phyloP scores from a whole-genome alignment of 192 early-diverging fungal species.

The Coemansia sp. region DNA sequence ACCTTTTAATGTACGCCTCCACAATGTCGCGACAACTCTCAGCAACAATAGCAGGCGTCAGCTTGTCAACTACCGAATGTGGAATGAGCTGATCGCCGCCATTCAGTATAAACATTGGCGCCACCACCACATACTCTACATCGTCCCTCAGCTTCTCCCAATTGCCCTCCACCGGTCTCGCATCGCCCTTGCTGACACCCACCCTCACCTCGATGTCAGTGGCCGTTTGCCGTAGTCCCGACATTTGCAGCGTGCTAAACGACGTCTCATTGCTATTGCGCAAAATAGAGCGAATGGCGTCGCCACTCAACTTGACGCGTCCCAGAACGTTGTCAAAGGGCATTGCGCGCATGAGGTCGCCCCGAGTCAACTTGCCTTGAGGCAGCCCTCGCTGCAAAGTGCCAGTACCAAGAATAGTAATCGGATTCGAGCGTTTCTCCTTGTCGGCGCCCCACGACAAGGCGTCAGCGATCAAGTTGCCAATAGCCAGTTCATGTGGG shows the following conservation, averaged over 20 bases:
- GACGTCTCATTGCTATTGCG: conserved; percentile 36
- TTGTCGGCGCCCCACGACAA: conserved; percentile 46
- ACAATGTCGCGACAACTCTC: conserved; percentile 14
- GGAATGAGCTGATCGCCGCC: conserved; percentile 65
- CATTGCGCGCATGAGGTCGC: conserved; percentile 57
- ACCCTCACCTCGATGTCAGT: conserved; percentile 9
- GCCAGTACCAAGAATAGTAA: conserved; percentile 64
- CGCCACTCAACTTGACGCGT: conserved; percentile 54
- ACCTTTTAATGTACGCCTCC: conserved; percentile 28
- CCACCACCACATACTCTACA: conserved; percentile 52
- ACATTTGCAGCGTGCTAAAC: conserved; percentile 59
- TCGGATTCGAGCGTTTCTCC: conserved; percentile 1
- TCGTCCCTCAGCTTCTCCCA: conserved; percentile 48
- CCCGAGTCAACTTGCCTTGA: conserved; percentile 57
- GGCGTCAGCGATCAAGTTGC: conserved; percentile 66
- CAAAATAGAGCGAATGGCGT: conserved; percentile 55
- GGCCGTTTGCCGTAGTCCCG: conserved; percentile 53
- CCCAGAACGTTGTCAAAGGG: conserved; percentile 66
- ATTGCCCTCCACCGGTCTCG: conserved; percentile 18
- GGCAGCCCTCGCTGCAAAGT: conserved; percentile 60
- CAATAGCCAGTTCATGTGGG: conserved; percentile 59
- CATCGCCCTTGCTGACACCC: background rate
- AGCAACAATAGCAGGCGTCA: background rate
- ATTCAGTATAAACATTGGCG: conserved; percentile 58
- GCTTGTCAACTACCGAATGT: background rate